Base-by-base conservation (phyloP, 441 rosid species). In the Erysimum cheiri region DNA sequence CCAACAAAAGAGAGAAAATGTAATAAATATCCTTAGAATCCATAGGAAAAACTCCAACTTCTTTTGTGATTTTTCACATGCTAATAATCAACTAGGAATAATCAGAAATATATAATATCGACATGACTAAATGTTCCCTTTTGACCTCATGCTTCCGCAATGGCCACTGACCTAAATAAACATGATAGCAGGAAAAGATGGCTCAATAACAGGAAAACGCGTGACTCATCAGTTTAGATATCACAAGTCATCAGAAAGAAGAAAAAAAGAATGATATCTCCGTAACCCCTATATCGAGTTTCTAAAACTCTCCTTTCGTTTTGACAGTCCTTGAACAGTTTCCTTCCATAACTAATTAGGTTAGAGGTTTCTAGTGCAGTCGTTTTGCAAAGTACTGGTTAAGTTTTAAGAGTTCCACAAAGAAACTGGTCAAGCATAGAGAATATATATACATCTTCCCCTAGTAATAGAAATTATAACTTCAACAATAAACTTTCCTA, bases 31-130 rank as follows among this genome's bases (percentile, higher is more conserved):
- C 55, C 22, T 46, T 28, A 67, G 4, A 66, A 32, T 60, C 47
- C 28, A 73, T 41, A 32, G 14, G 50, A 35, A 59, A 22, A 71
- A 59, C 10, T 46, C 68, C 71, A 44, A 67, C 58, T 36, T 60
- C 40, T 60, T 74, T 39, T 2, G n/a, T 8, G 13, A 32, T 54
- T 54, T 54, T 54, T n/a, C 24, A 13, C 14, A 29, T 32, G 61
- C 28, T 28, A 14, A 49, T 22, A 49, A 69, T 50, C 60, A 49
- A 53, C 39, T 43, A 22, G 2, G 17, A 36, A 28, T 28, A 60
- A 19, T 44, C 22, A 33, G 55, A 49, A 17, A 50, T 5, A 62
- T 35, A 55, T 24, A 5, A 19, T 64, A 55, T 54, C 48, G 11
- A 31, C 40, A 54, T 1, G 12, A 14, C 68, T 50, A 50, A 9